phyloP scores from a whole-genome alignment of 352 stramenopile genomes.

The Phytophthora syringae region DNA sequence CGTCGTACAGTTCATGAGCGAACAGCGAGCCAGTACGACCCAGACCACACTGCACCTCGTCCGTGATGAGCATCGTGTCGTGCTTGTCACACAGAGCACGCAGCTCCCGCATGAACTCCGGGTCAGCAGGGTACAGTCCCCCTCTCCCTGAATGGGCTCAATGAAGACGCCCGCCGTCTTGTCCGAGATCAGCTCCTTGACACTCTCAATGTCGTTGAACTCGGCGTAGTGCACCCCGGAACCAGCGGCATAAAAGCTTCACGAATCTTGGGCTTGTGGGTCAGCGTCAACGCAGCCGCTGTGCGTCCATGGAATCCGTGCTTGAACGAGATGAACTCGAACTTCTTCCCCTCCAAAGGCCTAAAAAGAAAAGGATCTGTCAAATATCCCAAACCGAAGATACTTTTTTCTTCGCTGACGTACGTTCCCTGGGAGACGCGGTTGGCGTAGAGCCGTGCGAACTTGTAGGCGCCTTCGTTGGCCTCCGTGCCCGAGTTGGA shows the following conservation, averaged over 20 bases:
- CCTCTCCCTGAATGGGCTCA: constrained; percentile 93
- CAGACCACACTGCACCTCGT: constrained; percentile 99
- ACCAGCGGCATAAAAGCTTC: constrained; percentile 86
- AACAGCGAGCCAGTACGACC: constrained; percentile 95
- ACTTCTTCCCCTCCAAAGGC: constrained; percentile 76
- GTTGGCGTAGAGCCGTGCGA: constrained; percentile 83
- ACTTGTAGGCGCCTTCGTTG: constrained; percentile 91
- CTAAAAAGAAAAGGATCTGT: too few species aligned
- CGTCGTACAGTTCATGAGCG: constrained; percentile 93
- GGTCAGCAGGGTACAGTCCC: constrained; percentile 92
- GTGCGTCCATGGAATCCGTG: constrained; percentile 88
- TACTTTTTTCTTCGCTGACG: constrained; percentile 24
- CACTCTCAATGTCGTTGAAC: constrained; percentile 87
- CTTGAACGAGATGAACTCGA: constrained; percentile 90
- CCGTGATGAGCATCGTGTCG: constrained; percentile 96
- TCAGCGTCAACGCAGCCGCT: constrained; percentile 76
- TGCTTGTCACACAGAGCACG: constrained; percentile 94
- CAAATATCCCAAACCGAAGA: constrained; percentile 3
- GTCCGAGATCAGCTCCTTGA: constrained; percentile 76
- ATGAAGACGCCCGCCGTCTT: constrained; percentile 83
- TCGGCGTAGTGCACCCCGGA: constrained; percentile 75
- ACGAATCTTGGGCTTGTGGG: constrained; percentile 90
- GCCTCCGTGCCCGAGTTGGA: constrained; percentile 96
- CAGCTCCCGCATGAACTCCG: constrained; percentile 91
- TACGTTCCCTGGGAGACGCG: constrained; percentile 71